Evolutionary conservation across 2,329 filamentous ascomycete genomes (phyloP).

Genomic region (Leptographium radiaticola): DNA sequence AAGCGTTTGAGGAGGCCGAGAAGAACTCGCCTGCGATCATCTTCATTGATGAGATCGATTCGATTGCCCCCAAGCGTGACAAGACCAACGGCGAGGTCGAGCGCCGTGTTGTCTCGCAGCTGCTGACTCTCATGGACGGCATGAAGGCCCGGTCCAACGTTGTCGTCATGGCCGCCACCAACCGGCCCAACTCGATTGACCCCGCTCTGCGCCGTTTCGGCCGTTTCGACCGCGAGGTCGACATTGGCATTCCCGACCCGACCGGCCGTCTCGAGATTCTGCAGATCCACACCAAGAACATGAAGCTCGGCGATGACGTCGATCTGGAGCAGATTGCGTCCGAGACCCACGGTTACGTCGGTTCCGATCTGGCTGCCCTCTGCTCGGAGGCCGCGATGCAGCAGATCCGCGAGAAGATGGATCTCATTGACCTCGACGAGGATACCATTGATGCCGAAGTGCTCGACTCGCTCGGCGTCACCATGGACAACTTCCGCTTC

Average conservation of each 20-base stretch:
- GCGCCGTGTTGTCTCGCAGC: conserved; percentile 94
- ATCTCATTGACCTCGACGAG: conserved; percentile 95
- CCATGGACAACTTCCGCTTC: conserved; percentile 99
- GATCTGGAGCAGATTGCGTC: conserved; percentile 93
- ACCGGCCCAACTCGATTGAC: conserved; percentile 97
- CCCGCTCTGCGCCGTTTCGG: conserved; percentile 95
- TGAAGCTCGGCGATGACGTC: conserved; percentile 96
- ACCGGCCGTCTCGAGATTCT: conserved; percentile 98
- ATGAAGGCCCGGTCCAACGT: conserved; percentile 99
- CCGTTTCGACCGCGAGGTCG: conserved; percentile 97
- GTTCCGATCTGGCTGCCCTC: conserved; percentile 94
- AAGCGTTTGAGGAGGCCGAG: conserved; percentile 99
- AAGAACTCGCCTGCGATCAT: conserved; percentile 99
- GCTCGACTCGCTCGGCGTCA: conserved; percentile 92
- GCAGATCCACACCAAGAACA: conserved; percentile 99
- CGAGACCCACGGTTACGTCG: conserved; percentile 97
- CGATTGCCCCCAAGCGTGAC: conserved; percentile 97
- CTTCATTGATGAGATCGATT: conserved; percentile 99
- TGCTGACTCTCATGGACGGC: conserved; percentile 93
- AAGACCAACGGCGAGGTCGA: conserved; percentile 99
- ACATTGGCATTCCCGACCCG: conserved; percentile 95
- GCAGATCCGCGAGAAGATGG: conserved; percentile 99
- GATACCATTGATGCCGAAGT: conserved; percentile 99
- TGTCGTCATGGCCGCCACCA: conserved; percentile 97
- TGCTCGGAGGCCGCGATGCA: conserved; percentile 99